Evolutionary conservation across 768 basidiomycete genomes (phyloP), one percentile per base, ranked within the genome.

Genomic region (Leucosporidium creatinivorum): DNA sequence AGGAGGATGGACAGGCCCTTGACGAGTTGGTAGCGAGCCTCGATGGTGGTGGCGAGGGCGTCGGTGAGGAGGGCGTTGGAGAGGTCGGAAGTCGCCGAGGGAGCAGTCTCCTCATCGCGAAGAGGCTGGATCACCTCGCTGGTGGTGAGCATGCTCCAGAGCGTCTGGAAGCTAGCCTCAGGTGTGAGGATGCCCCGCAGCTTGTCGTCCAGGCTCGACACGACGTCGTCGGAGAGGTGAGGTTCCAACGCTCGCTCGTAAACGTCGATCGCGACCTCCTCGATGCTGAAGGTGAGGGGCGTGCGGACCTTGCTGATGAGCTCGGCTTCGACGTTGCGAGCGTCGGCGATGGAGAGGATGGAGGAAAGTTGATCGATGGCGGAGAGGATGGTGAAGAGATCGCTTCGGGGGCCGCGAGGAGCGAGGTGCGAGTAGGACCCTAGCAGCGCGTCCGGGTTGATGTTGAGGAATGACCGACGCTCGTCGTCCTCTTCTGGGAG

Each of bases 1-100:
- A 73, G 51, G 23, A 73, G 36, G 10, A 69, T 30, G 15, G 59
- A 60, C 33, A 73, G 31, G 0, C 63, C 66, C 54, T 62, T 54
- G 13, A 61, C 66, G 48, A 69, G 58, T 2, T 48, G 36, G 55
- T 68, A 73, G 12, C 72, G 60, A 8, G 66, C 66, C 5, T 60
- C 51, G 49, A 69, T 31, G 25, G 49, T 30, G 8, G 61, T 19
- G 19, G 56, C 17, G 30, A 67, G 23, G 13, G 31, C 25, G 26
- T 61, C 61, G 13, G 58, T 44, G 26, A 69, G 33, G 9, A 69
- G 51, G 4, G 59, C 52, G 33, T 28, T 26, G 23, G 57, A 17
- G 39, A 69, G 39, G 23, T 65, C 66, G 9, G 63, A 62, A 31
- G 65, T 33, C 10, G 28, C 18, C 17, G 25, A 23, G 25, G 10